phyloP scores from a whole-genome alignment of 176 grass and related monocot genomes.

The Pontederia paniculata region DNA sequence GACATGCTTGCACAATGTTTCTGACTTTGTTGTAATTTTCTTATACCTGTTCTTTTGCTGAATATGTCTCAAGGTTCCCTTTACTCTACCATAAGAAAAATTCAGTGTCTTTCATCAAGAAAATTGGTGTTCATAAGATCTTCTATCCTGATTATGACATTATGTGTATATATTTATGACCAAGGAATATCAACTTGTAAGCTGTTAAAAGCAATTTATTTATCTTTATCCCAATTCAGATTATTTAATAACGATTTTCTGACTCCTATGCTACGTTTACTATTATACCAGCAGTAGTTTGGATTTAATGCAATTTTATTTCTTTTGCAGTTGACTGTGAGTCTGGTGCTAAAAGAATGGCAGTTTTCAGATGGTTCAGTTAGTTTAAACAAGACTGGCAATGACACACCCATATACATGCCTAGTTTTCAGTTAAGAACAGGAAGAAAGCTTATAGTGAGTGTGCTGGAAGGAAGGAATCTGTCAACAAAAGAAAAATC shows the following conservation, averaged over 20 bases:
- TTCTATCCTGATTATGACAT: no score
- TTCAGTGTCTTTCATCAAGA: no score
- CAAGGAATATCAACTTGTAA: no score
- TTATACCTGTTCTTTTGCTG: no score
- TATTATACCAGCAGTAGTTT: constrained; percentile 6
- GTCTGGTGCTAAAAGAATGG: constrained; percentile 83
- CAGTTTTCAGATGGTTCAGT: constrained; percentile 87
- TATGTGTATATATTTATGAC: no score
- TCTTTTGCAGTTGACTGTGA: constrained; percentile 60
- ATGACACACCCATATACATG: constrained; percentile 24
- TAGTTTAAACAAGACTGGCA: constrained; percentile 40
- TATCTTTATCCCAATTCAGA: no score
- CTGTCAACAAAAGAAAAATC: constrained; percentile 62
- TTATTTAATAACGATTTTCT: no score
- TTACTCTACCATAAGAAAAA: no score
- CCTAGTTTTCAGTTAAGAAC: constrained; percentile 46
- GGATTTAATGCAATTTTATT: constrained; percentile 12
- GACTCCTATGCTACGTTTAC: not conserved
- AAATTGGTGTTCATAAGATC: no score
- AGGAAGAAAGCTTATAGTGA: constrained; percentile 71
- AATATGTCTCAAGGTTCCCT: no score
- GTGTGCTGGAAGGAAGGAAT: constrained; percentile 57
- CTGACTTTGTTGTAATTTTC: not conserved
- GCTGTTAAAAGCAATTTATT: no score
- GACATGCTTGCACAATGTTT: not conserved